Percentiles rank a stretch among this genome's conserved stretches.
phyloP scores from a whole-genome alignment of 1,284 basidiomycete species.

The Ganoderma lingzhi region DNA sequence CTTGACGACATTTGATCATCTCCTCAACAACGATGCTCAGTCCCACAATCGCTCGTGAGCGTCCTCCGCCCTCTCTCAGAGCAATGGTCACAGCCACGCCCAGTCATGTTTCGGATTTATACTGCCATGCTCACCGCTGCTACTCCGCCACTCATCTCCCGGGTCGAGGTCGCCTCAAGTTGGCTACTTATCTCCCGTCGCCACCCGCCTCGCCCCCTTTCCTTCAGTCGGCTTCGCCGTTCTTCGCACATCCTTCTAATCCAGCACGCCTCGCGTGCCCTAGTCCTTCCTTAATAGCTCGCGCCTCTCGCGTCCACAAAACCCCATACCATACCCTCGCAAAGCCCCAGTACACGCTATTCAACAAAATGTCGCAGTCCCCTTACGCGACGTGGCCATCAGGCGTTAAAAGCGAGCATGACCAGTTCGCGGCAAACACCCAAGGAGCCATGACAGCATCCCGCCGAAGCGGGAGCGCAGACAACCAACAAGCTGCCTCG shows the following conservation, averaged over 20 bases:
- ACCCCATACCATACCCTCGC: constrained; percentile 26
- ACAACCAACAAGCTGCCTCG: constrained; percentile 36
- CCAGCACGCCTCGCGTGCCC: constrained; percentile 32
- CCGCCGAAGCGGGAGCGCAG: constrained; percentile 39
- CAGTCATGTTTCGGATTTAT: constrained; percentile 34
- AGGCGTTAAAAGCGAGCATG: constrained; percentile 36
- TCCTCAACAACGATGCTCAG: constrained; percentile 30
- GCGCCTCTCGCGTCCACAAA: constrained; percentile 30
- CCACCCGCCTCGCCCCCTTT: constrained; percentile 30
- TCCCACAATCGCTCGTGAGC: constrained; percentile 19
- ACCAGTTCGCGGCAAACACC: constrained; percentile 34
- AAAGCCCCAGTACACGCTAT: constrained; percentile 27
- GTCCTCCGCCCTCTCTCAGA: constrained; percentile 15
- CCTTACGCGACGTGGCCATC: constrained; percentile 40
- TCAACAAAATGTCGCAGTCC: constrained; percentile 40
- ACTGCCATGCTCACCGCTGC: constrained; percentile 29
- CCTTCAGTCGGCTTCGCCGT: constrained; percentile 28
- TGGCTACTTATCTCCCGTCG: constrained; percentile 44
- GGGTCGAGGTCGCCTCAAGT: constrained; percentile 48
- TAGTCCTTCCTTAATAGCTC: constrained; percentile 34
- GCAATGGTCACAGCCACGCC: constrained; percentile 27
- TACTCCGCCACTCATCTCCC: constrained; percentile 39
- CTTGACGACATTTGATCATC: constrained; percentile 48
- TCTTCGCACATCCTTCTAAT: constrained; percentile 26
- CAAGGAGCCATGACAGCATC: constrained; percentile 31